These are phyloP conservation scores for Ascochyta koolunga DNA, from an alignment of 2,329 filamentous ascomycete species.

Conservation along the genomic window DNA sequence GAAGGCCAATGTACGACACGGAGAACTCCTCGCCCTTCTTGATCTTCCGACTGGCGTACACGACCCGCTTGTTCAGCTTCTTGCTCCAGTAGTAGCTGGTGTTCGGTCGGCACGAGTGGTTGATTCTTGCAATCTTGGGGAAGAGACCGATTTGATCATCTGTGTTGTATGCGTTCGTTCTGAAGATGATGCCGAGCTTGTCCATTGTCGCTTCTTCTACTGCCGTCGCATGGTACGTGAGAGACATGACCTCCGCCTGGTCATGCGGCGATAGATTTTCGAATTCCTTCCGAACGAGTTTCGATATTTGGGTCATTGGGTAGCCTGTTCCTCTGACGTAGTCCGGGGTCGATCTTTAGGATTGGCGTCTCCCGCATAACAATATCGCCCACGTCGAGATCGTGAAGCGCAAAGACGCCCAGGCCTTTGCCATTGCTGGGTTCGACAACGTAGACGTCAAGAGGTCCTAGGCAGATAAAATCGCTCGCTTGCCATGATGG, in stretches of 20 bases:
- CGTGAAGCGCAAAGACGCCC: conserved; percentile 49
- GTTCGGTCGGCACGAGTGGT: conserved; percentile 46
- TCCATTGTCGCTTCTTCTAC: conserved; percentile 28
- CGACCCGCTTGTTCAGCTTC: conserved; percentile 34
- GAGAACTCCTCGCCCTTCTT: conserved; percentile 49
- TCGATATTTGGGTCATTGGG: conserved; percentile 29
- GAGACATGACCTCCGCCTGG: conserved; percentile 35
- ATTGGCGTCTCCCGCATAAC: conserved; percentile 51
- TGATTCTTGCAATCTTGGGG: conserved; percentile 46
- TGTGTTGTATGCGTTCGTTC: conserved; percentile 47
- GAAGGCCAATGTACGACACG: conserved; percentile 48
- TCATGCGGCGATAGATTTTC: conserved; percentile 24
- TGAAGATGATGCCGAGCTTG: conserved; percentile 38
- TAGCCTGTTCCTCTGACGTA: conserved; percentile 36
- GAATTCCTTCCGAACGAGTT: conserved; percentile 33
- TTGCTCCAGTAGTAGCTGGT: conserved; percentile 48
- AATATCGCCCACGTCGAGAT: conserved; percentile 48
- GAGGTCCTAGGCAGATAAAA: conserved; percentile 31
- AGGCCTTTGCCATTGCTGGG: conserved; percentile 50
- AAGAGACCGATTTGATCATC: conserved; percentile 40
- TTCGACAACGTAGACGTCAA: conserved; percentile 35
- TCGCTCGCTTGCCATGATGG: conserved; percentile 24
- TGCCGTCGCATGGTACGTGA: conserved; percentile 33
- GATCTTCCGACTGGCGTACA: conserved; percentile 47
- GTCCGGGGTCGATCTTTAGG: conserved; percentile 39